These are phyloP conservation scores for Drosera capensis DNA, from an alignment of 148 eudicot genomes.

Conservation along the genomic window DNA sequence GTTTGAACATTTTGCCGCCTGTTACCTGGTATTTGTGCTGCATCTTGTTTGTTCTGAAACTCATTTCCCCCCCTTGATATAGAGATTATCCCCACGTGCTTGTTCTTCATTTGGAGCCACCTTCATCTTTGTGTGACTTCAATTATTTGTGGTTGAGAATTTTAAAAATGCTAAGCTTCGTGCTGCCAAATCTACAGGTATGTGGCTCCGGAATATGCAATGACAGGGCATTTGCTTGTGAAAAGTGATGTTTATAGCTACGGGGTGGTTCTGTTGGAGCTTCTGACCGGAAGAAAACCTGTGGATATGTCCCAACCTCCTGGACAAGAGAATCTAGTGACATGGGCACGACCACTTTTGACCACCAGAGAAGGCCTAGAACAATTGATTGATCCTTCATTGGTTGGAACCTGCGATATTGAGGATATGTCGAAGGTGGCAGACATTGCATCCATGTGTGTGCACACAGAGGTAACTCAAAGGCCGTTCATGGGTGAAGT, in stretches of 20 bases:
- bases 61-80: neutral
- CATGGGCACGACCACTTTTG: conserved; percentile 84
- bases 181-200: conserved; percentile 38
- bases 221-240: conserved; percentile 96
- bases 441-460: conserved; percentile 91
- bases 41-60: neutral
- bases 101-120: neutral
- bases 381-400: conserved; percentile 61
- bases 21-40: neutral
- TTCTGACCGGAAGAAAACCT: conserved; percentile 79
- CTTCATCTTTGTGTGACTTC: too few species aligned
- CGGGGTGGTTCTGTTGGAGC: conserved; percentile 89
- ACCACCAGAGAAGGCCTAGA: conserved; percentile 70
- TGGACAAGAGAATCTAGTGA: conserved; percentile 90
- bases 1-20: neutral
- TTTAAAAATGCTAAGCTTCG: neutral
- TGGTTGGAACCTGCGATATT: conserved; percentile 45
- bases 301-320: conserved; percentile 91
- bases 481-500: conserved; percentile 99
- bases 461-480: conserved; percentile 92
- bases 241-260: conserved; percentile 97
- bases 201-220: conserved; percentile 98
- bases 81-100: neutral
- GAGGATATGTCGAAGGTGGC: conserved; percentile 91
- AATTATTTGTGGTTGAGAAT: too few species aligned